Conservation (phyloP, 805 yeast species). For the Hemisphaericaspora nanyangensis region DNA sequence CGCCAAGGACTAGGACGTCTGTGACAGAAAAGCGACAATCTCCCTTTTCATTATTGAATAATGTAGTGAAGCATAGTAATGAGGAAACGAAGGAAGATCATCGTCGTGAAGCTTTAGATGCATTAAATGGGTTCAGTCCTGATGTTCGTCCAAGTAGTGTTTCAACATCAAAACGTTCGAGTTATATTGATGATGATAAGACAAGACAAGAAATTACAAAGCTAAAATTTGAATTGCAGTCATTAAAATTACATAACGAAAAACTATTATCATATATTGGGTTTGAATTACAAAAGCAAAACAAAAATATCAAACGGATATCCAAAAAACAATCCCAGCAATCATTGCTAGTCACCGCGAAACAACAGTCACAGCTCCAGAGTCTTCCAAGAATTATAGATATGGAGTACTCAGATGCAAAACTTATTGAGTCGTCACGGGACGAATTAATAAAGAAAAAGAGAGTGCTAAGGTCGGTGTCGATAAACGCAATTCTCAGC, state of each 20-base stretch:
- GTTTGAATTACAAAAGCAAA: slow-evolving; percentile 49
- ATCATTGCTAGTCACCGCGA: neutral
- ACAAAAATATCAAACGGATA: slow-evolving; percentile 37
- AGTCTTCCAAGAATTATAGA: slow-evolving; percentile 7
- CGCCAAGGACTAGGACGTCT: slow-evolving; percentile 27
- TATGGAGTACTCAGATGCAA: slow-evolving; percentile 51
- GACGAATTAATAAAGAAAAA: slow-evolving; percentile 42
- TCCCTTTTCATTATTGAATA: neutral
- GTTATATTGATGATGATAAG: slow-evolving; percentile 26
- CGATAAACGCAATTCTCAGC: slow-evolving; percentile 23
- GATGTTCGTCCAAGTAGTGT: slow-evolving; percentile 11
- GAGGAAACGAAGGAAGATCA: neutral
- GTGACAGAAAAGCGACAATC: slow-evolving; percentile 1
- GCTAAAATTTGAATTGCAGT: slow-evolving; percentile 50
- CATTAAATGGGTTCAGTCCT: slow-evolving; percentile 24
- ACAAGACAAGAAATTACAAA: slow-evolving; percentile 48
- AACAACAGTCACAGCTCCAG: slow-evolving; percentile 4
- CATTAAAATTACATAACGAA: slow-evolving; percentile 52
- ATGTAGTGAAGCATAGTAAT: no score
- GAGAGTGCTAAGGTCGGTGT: slow-evolving; percentile 38
- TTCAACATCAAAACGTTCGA: slow-evolving; percentile 31
- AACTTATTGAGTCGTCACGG: slow-evolving; percentile 46
- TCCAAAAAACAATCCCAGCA: slow-evolving; percentile 32
- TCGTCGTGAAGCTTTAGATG: slow-evolving; percentile 25
- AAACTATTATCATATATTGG: slow-evolving; percentile 56